Evolutionary conservation across 2,329 filamentous ascomycete species (phyloP), one percentile per base, ranked within the genome.

Genomic region (Fusarium sp.): DNA sequence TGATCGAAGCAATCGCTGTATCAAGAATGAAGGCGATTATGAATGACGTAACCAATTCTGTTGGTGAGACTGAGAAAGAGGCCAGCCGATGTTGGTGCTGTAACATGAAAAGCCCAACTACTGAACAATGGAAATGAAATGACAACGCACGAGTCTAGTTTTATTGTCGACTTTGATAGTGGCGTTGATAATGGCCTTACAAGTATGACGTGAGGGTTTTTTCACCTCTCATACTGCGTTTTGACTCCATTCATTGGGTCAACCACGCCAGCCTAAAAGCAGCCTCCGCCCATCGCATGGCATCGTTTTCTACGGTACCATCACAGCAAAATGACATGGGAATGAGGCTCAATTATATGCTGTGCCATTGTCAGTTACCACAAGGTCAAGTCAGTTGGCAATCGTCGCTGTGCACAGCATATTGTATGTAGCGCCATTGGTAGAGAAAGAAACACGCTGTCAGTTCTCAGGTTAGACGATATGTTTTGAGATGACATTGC

Each of bases 181-280:
- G 63, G 72, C 44, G 48, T 24, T 50, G 59, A 66, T 39, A 48
- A 59, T 57, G 56, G 42, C 26, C 17, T 57, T 71, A 56, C 26
- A 61, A 58, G 26, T 60, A 78, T 78, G 76, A 78, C 76, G 76
- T 78, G 76, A 63, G 58, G 61, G 50, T 38, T 74, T 75, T 20
- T 32, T 54, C 26, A 57, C 59, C 36, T 48, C 39, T 30, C 36
- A 32, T 42, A 17, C 50, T 45, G 58, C 41, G 42, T 22, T 61
- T 38, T 35, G 20, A 57, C 39, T 62, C 48, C 56, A 48, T 71
- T 36, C 45, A 72, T 73, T 74, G 59, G 73, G 58, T 63, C 56
- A 67, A 58, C 30, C 63, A 67, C 55, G 58, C 55, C 54, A 60
- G 48, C 64, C 66, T 51, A 50, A 60, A 41, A 58, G 42, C 53